These are phyloP conservation scores for Hura crepitans DNA, from an alignment of 441 rosid genomes.

Conservation along the genomic window DNA sequence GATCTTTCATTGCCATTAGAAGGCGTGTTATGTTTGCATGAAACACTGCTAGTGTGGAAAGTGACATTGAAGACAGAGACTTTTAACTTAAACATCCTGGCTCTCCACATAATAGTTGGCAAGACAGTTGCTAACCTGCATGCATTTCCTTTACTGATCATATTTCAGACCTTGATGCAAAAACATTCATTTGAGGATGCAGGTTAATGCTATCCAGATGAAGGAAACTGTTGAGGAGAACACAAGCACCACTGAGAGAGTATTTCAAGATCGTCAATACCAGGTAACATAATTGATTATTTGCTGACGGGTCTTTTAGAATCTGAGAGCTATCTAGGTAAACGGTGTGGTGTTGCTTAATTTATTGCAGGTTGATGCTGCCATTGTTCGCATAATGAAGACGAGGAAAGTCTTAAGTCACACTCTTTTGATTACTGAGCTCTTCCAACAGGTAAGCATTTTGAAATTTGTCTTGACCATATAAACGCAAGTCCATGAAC, in stretches of 20 bases:
- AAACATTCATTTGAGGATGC: constrained; percentile 15
- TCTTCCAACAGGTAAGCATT: constrained; percentile 83
- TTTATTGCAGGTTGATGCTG: constrained; percentile 80
- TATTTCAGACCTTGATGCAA: not conserved
- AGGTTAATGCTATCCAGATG: constrained; percentile 99
- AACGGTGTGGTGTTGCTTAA: constrained; percentile 15
- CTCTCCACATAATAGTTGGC: not conserved
- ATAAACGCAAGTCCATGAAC: not conserved
- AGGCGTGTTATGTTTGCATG: constrained; percentile 12
- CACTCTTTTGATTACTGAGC: constrained; percentile 95
- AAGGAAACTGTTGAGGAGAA: constrained; percentile 99
- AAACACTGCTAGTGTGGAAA: not conserved
- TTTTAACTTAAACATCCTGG: not conserved
- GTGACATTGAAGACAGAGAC: not conserved
- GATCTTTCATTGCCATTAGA: not conserved
- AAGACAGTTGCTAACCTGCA: not conserved
- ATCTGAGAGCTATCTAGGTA: constrained; percentile 9
- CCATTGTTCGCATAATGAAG: constrained; percentile 98
- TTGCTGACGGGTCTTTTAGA: not conserved
- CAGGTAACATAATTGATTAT: constrained; percentile 47
- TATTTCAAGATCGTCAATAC: constrained; percentile 97
- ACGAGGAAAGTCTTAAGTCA: constrained; percentile 95
- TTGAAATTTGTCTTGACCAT: not conserved
- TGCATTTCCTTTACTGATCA: not conserved
- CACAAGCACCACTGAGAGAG: constrained; percentile 96